Evolutionary conservation across 768 basidiomycete species (phyloP).

Genomic region (Thelephora ganbajun): DNA sequence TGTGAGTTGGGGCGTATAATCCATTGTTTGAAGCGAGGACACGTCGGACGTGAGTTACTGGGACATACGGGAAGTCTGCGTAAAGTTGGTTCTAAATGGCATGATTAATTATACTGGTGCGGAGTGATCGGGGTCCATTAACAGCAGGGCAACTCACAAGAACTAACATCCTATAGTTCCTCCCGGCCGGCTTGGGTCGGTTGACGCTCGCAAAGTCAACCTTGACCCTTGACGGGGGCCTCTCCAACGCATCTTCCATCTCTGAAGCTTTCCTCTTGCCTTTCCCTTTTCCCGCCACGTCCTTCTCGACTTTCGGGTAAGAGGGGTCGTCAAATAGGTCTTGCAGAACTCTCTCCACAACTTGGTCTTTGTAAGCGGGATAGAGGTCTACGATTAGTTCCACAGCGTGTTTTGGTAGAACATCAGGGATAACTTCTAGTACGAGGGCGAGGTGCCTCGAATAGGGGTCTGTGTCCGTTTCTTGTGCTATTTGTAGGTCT

Average conservation of each 20-base stretch:
- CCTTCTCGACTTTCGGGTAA: constrained; percentile 40
- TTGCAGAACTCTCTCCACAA: constrained; percentile 43
- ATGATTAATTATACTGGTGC: constrained; percentile 2
- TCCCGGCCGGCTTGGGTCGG: constrained; percentile 28
- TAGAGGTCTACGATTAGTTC: constrained; percentile 32
- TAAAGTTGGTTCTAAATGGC: constrained; percentile 34
- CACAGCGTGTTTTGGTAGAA: constrained; percentile 38
- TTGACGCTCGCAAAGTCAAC: constrained; percentile 41
- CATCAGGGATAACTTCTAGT: constrained; percentile 60
- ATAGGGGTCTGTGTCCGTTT: constrained; percentile 7
- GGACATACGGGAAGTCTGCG: constrained; percentile 42
- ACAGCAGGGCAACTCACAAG: constrained; percentile 27
- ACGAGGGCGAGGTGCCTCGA: constrained; percentile 29
- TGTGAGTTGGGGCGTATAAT: constrained; percentile 57
- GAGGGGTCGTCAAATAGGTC: constrained; percentile 44
- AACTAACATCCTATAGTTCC: constrained; percentile 34
- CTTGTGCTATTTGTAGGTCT: too few relatives aligned
- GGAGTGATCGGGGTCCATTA: neutral
- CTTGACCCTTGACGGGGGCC: constrained; percentile 24
- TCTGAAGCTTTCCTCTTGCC: constrained; percentile 29
- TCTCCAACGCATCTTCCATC: constrained; percentile 10
- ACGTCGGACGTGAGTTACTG: constrained; percentile 38
- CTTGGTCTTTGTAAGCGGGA: constrained; percentile 20
- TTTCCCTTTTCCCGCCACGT: constrained; percentile 16
- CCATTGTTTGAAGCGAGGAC: constrained; percentile 22